Percentiles rank a stretch among this genome's conserved stretches.
phyloP scores from a whole-genome alignment of 2,329 filamentous ascomycete genomes.

The Trichoderma oligosporum region DNA sequence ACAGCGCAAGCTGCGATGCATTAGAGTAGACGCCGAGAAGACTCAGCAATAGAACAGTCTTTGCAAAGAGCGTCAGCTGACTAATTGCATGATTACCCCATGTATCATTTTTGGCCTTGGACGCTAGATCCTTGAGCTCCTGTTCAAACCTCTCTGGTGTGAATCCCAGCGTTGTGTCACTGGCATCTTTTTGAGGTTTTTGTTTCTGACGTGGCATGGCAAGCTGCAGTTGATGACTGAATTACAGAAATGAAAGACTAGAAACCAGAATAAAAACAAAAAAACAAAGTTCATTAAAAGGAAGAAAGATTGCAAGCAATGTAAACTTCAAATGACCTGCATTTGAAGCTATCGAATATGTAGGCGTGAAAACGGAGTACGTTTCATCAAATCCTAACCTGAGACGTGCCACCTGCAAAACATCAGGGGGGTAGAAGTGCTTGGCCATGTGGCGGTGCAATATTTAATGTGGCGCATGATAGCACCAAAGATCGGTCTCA shows the following conservation, averaged over 20 bases:
- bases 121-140: constrained; percentile 51
- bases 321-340: constrained; percentile 32
- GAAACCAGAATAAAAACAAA: background rate
- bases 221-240: background rate
- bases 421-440: background rate
- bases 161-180: constrained; percentile 32
- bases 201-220: constrained; percentile 4
- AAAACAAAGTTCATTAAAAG: background rate
- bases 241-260: background rate
- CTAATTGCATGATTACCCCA: constrained; percentile 33
- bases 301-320: background rate
- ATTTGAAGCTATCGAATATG: constrained; percentile 29
- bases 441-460: constrained; percentile 15
- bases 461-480: background rate
- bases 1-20: constrained; percentile 70
- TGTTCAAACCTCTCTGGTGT: constrained; percentile 52
- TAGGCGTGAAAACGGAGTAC: background rate
- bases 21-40: constrained; percentile 59
- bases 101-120: constrained; percentile 37
- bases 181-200: background rate
- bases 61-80: constrained; percentile 41
- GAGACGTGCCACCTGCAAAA: background rate
- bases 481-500: no score
- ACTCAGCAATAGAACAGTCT: constrained; percentile 29
- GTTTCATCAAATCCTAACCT: constrained; percentile 19